Conservation (phyloP, 805 yeast species). For the Wickerhamomyces mucosus region DNA sequence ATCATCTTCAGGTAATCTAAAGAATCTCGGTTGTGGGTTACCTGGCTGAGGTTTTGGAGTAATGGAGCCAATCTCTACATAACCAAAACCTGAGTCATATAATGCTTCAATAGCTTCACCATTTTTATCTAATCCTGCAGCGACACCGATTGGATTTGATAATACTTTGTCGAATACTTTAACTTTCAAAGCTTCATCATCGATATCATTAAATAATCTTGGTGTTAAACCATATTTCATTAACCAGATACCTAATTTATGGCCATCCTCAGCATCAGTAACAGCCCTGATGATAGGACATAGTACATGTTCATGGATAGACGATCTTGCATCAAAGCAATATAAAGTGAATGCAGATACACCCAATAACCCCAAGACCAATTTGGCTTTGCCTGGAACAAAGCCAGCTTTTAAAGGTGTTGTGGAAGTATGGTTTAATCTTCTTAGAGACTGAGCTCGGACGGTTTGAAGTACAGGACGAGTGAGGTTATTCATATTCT, state of each 20-base stretch:
- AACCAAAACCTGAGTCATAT: constrained; percentile 71
- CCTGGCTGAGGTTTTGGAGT: constrained; percentile 94
- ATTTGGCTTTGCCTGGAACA: constrained; percentile 2
- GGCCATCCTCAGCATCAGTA: constrained; percentile 84
- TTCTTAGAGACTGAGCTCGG: constrained; percentile 2
- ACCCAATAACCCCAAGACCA: constrained; percentile 16
- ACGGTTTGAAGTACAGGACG: constrained; percentile 1
- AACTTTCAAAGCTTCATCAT: constrained; percentile 44
- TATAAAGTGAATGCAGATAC: constrained; percentile 40
- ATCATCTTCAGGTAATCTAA: constrained; percentile 73
- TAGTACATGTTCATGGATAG: constrained; percentile 68
- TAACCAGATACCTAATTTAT: constrained; percentile 58
- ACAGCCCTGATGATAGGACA: constrained; percentile 66
- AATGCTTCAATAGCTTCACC: constrained; percentile 85
- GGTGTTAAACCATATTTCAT: constrained; percentile 68
- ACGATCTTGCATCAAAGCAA: constrained; percentile 68
- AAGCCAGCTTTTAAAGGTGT: constrained; percentile 5
- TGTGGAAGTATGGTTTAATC: constrained; percentile 3
- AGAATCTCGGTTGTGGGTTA: constrained; percentile 87
- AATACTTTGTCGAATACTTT: constrained; percentile 55
- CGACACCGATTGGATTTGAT: constrained; percentile 79
- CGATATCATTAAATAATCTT: constrained; percentile 41
- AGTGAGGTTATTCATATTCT: constrained; percentile 2
- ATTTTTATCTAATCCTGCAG: constrained; percentile 93
- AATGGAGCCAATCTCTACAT: constrained; percentile 87